Evolutionary conservation across 202 grass and related monocot genomes (phyloP).

Genomic region (Hordeum pubiflorum): DNA sequence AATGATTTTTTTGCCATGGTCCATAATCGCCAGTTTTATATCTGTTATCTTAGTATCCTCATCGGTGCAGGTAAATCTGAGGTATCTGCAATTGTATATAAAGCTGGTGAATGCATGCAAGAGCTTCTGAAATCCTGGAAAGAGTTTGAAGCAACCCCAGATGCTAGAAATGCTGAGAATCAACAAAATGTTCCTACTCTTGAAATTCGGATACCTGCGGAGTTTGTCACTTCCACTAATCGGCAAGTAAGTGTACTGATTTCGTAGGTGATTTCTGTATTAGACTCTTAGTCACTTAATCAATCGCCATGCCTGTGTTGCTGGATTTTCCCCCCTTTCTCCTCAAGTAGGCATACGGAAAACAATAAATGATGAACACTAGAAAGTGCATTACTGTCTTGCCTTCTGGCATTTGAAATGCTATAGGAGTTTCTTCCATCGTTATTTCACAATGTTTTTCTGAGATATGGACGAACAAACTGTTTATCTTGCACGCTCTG

Average conservation of each 20-base stretch:
- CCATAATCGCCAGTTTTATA: neutral
- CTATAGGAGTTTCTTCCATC: conserved; percentile 5
- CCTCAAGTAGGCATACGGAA: neutral
- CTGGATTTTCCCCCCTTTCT: neutral
- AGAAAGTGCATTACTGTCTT: neutral
- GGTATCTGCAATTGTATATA: conserved; percentile 74
- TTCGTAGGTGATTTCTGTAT: conserved; percentile 1
- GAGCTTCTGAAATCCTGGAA: conserved; percentile 92
- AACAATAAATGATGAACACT: neutral
- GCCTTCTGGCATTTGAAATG: neutral
- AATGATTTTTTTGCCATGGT: neutral
- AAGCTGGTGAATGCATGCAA: conserved; percentile 93
- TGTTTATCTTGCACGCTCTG: neutral
- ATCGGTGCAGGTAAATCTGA: conserved; percentile 64
- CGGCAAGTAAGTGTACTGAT: conserved; percentile 54
- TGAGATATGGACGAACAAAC: neutral
- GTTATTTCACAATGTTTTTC: neutral
- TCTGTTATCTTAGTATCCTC: conserved; percentile 7
- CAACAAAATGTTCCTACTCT: conserved; percentile 58
- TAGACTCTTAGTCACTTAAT: neutral
- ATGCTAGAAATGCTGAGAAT: conserved; percentile 52
- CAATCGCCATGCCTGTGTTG: neutral
- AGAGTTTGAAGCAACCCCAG: conserved; percentile 62
- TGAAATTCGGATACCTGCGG: conserved; percentile 78
- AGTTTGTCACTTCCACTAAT: conserved; percentile 83